Conservation (phyloP, 2,329 filamentous ascomycete species). For the Hypoxylon sp. region DNA sequence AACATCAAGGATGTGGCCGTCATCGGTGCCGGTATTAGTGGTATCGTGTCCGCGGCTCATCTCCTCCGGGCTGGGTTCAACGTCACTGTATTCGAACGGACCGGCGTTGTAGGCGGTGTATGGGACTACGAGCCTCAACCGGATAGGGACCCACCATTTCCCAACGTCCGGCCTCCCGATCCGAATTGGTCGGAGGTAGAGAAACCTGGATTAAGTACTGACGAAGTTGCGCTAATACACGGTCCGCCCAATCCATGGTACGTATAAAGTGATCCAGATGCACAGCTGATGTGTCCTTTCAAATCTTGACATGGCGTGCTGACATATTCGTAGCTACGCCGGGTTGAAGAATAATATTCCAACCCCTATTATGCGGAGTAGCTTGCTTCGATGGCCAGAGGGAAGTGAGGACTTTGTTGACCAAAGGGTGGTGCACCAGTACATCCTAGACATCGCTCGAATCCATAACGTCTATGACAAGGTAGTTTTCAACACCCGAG, state of each 20-base stretch:
- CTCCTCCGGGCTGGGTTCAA: conserved; percentile 71
- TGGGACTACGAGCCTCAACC: conserved; percentile 74
- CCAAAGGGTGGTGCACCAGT: conserved; percentile 68
- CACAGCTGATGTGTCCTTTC: background rate
- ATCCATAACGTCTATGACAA: conserved; percentile 63
- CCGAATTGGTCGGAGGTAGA: conserved; percentile 46
- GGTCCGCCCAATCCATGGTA: conserved; percentile 66
- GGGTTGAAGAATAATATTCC: conserved; percentile 82
- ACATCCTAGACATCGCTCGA: conserved; percentile 70
- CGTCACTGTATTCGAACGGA: conserved; percentile 73
- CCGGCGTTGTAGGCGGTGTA: conserved; percentile 69
- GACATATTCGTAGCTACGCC: conserved; percentile 53
- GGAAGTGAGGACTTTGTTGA: conserved; percentile 71
- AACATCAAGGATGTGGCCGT: conserved; percentile 64
- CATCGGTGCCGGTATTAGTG: conserved; percentile 74
- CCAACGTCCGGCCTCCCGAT: conserved; percentile 45
- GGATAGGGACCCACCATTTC: conserved; percentile 53
- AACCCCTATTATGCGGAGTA: conserved; percentile 63
- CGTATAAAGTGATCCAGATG: background rate
- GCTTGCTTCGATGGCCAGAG: conserved; percentile 65
- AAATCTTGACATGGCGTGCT: background rate
- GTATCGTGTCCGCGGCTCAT: conserved; percentile 73
- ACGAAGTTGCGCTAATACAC: conserved; percentile 55
- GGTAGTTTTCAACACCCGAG: conserved; percentile 70
- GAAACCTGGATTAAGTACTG: conserved; percentile 40